Evolutionary conservation across 2,329 filamentous ascomycete species (phyloP).

Genomic region (Alternaria ventricosa): DNA sequence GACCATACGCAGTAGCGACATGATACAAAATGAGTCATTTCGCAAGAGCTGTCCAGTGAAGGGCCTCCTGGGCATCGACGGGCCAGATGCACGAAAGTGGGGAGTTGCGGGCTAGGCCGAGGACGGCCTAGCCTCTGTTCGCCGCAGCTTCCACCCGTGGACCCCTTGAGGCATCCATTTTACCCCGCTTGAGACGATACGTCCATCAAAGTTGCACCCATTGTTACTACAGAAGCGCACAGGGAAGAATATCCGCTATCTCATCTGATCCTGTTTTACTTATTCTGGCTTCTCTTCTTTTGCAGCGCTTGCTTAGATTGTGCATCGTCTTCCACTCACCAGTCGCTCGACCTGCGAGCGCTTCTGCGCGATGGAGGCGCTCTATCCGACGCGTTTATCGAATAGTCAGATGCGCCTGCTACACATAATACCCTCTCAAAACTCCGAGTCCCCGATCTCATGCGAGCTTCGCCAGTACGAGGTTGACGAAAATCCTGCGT

Average conservation of each 20-base stretch:
- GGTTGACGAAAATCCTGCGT: neutral
- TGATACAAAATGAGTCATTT: conserved; percentile 36
- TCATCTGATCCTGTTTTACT: neutral
- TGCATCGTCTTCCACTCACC: neutral
- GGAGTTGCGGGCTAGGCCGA: neutral
- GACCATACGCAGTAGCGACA: neutral
- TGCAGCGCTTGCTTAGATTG: neutral
- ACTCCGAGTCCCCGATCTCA: neutral
- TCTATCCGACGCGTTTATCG: neutral
- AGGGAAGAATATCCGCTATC: neutral
- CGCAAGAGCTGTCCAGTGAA: conserved; percentile 16
- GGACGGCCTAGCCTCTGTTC: neutral
- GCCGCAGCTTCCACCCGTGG: neutral
- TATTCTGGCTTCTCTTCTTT: neutral
- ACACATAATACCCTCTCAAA: neutral
- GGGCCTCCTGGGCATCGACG: neutral
- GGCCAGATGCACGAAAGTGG: neutral
- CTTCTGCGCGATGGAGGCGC: neutral
- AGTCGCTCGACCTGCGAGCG: neutral
- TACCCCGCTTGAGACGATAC: neutral
- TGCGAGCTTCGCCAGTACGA: neutral
- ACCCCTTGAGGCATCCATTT: neutral
- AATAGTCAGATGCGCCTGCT: neutral
- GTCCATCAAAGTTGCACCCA: neutral
- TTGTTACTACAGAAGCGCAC: neutral